Evolutionary conservation across 2,329 filamentous ascomycete species (phyloP).

Genomic region (Talaromyces sp.): DNA sequence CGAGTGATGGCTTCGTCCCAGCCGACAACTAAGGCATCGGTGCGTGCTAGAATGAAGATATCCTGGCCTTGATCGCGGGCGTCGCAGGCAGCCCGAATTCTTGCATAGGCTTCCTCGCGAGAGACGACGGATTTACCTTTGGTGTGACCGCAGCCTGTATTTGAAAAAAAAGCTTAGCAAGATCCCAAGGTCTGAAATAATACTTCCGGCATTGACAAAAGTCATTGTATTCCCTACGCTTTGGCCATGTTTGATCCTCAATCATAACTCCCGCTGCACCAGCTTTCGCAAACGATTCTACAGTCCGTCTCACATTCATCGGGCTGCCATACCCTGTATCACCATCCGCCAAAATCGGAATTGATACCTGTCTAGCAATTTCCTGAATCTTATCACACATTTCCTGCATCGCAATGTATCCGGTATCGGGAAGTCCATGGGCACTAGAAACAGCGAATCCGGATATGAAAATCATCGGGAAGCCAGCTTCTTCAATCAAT

Average conservation of each 20-base stretch:
- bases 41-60: constrained; percentile 34
- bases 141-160: constrained; percentile 42
- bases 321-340: constrained; percentile 51
- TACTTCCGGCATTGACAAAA: neutral
- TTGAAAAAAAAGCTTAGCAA: neutral
- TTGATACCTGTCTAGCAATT: constrained; percentile 33
- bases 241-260: constrained; percentile 51
- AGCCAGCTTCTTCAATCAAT: constrained; percentile 47
- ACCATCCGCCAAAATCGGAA: constrained; percentile 55
- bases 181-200: neutral
- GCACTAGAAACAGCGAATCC: constrained; percentile 44
- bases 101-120: constrained; percentile 23
- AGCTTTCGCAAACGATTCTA: constrained; percentile 41
- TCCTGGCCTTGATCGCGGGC: constrained; percentile 29
- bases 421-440: constrained; percentile 47
- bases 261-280: constrained; percentile 53
- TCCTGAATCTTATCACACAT: constrained; percentile 49
- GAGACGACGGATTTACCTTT: constrained; percentile 33
- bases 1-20: constrained; percentile 41
- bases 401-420: constrained; percentile 50
- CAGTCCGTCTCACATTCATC: constrained; percentile 15
- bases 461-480: constrained; percentile 46
- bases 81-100: constrained; percentile 27
- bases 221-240: constrained; percentile 30
- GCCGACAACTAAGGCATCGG: constrained; percentile 25